Evolutionary conservation across 805 yeast genomes (phyloP), one percentile per base, ranked within the genome.

Genomic region (Zygosaccharomyces siamensis): DNA sequence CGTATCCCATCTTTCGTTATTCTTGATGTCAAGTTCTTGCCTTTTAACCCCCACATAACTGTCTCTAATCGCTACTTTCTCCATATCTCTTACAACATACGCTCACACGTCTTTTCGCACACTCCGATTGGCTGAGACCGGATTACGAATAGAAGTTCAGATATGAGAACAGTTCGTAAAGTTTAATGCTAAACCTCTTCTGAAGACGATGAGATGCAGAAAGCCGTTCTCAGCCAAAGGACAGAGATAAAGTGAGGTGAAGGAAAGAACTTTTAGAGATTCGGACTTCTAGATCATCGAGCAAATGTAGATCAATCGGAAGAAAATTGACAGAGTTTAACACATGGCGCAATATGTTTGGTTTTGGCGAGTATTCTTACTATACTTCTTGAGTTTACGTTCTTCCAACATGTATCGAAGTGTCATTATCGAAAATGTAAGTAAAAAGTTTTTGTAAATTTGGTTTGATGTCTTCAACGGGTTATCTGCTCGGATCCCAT

Each of bases 71-170:
- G 11, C 16, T 21, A 10, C 4, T 16, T 33, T 6, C 10, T 33
- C 6, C 8, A 18, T 5, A 33, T 33, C 20, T 7, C 7, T 8
- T 33, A 2, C 5, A 33, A 18, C 20, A 8, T 7, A 33, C 11
- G 21, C 20, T 18, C 21, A 4, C 33, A 3, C 30, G 14, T 10
- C 30, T 43, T 32, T 43, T 35, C 46, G 14, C 40, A 26, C 39
- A 20, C 39, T 23, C 46, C 36, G 46, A 43, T 43, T 43, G 46
- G 46, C 39, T 26, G 24, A 37, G 23, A 27, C 14, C 33, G n/a
- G 20, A 21, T 16, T 14, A 7, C 10, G 23, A 20, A 30, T n/a
- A 20, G 8, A n/a, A 28, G 35, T 20, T 21, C 35, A 27, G 24
- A 40, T 26, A 14, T 4, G 18, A 33, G 20, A 18, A 14, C 4